Evolutionary conservation across 1,139 yeast genomes (phyloP).

Genomic region (Hansenula anomala): DNA sequence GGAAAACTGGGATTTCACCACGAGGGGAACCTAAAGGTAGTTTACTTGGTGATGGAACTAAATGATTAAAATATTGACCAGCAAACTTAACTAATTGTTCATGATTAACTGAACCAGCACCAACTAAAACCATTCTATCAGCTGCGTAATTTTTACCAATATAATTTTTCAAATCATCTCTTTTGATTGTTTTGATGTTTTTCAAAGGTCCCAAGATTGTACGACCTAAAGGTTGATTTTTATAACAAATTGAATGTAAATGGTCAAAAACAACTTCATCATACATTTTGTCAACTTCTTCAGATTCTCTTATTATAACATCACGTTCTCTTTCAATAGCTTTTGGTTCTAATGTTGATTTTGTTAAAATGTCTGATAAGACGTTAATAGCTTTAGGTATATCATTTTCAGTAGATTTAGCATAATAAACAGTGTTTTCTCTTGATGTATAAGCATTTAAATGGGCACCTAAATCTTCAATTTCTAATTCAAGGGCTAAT

Average conservation of each 20-base stretch:
- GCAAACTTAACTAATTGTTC: constrained; percentile 76
- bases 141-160: constrained; percentile 88
- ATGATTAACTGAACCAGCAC: constrained; percentile 92
- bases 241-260: constrained; percentile 87
- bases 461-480: constrained; percentile 95
- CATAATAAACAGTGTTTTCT: constrained; percentile 95
- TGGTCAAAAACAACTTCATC: constrained; percentile 98
- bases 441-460: constrained; percentile 96
- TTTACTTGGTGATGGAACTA: constrained; percentile 60
- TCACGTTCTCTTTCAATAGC: constrained; percentile 96
- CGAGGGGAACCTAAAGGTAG: constrained; percentile 71
- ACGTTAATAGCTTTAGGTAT: constrained; percentile 85
- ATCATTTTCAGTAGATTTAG: constrained; percentile 78
- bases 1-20: constrained; percentile 74
- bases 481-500: constrained; percentile 80
- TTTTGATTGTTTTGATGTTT: constrained; percentile 74
- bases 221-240: constrained; percentile 90
- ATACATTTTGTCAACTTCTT: constrained; percentile 96
- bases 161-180: constrained; percentile 72
- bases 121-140: constrained; percentile 95
- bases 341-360: constrained; percentile 70
- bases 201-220: constrained; percentile 96
- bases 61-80: constrained; percentile 68
- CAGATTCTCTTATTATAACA: constrained; percentile 92
- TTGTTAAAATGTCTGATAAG: constrained; percentile 82